Base-by-base conservation (phyloP, 2,329 filamentous ascomycete genomes). In the Verticillium zaregamsianum region DNA sequence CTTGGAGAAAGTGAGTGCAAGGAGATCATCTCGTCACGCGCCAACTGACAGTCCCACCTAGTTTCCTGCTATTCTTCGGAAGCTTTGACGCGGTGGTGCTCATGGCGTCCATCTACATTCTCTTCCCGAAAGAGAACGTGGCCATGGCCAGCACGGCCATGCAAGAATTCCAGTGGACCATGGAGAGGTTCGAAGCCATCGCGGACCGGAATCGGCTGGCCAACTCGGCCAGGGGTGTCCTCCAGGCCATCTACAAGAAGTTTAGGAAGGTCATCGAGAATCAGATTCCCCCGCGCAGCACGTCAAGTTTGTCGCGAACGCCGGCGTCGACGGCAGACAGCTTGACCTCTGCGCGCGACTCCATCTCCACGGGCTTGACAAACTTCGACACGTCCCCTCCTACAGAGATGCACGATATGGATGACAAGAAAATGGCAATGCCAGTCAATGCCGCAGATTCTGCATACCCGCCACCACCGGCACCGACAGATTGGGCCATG, bases 1-100 rank as follows among this genome's bases (percentile, higher is more conserved):
- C 85, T 58, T 87, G 76, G 76, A 73, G 72, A 59, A 76, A 77
- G 69, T 75, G 65, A 65, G 73, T 68, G 37, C 6, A 5, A 20
- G n/a, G n/a, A 11, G 40, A 5, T 49, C n/a, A 8, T 17, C 20
- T 12, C 11, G 45, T 7, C 56, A 54, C 8, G 17, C 40, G 23
- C 23, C n/a, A 23, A 25, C 25, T 55, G 52, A 55, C 25, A 32
- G 11, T 55, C 23, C 14, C 40, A 49, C 14, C 2, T 54, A 80
- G 76, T 28, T 85, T 85, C 66, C 77, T 80, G 17, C 75, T 88
- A 3, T 87, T 88, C 69, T 87, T 86, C 59, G 84, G 84, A 59
- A 87, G 84, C 7, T 88, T 89, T 63, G 86, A 89, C 66, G 86
- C 86, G 15, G 81, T 87, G 23, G 83, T 88, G 17, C 76, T 88